Conservation (phyloP, 305 asterid species). For the Fraxinus velutina region DNA sequence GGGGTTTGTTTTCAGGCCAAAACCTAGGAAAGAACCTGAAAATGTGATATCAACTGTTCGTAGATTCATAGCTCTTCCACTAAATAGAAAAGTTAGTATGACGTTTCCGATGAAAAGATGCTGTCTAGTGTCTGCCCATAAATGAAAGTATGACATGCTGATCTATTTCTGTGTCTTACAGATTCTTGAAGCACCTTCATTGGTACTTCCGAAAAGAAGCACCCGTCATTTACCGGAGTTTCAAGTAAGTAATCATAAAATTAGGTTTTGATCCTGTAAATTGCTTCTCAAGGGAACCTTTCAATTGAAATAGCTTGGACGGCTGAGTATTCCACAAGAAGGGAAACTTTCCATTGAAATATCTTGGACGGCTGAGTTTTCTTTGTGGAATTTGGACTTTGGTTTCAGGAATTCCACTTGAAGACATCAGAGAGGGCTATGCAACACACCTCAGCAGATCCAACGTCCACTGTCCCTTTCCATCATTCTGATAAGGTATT, state of each 20-base stretch:
- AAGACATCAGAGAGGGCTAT: constrained; percentile 82
- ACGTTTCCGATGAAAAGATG: constrained; percentile 8
- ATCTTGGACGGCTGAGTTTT: constrained; percentile 14
- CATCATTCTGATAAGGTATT: constrained; percentile 24
- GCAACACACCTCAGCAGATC: constrained; percentile 50
- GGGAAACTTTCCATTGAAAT: not conserved
- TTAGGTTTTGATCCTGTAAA: not conserved
- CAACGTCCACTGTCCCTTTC: constrained; percentile 31
- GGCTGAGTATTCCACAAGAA: not conserved
- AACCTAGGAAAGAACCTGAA: constrained; percentile 46
- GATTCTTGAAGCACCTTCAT: constrained; percentile 78
- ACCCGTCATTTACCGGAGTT: constrained; percentile 40
- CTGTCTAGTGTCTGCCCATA: not conserved
- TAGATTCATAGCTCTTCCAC: constrained; percentile 85
- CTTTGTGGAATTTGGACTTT: constrained; percentile 14
- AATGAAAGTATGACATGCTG: constrained; percentile 24
- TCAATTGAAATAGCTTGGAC: not conserved
- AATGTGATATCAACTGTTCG: constrained; percentile 41
- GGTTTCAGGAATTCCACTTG: constrained; percentile 78
- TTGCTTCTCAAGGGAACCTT: not conserved
- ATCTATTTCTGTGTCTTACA: constrained; percentile 30
- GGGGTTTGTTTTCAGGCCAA: constrained; percentile 52
- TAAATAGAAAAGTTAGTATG: constrained; percentile 70
- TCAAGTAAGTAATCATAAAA: constrained; percentile 38
- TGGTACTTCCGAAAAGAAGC: constrained; percentile 60